Percentiles rank a stretch among this genome's conserved stretches.
Conservation (phyloP, 768 basidiomycete species). For the Trametes cinnabarina region DNA sequence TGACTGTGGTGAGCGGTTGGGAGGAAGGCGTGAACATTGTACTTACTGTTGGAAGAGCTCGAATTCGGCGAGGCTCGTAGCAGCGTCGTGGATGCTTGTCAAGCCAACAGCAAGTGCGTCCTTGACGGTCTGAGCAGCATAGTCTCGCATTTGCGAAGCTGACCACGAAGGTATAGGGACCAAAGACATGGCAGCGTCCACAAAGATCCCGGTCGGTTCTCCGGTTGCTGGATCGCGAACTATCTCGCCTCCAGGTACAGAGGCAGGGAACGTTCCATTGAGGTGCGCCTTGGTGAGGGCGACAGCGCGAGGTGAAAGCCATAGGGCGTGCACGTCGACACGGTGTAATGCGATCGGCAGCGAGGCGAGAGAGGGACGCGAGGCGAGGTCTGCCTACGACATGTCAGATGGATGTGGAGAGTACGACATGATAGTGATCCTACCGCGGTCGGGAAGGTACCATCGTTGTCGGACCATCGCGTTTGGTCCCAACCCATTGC, state of each 20-base stretch:
- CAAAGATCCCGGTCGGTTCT: slow-evolving; percentile 73
- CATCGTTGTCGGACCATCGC: slow-evolving; percentile 50
- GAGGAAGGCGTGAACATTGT: background rate
- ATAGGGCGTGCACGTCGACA: slow-evolving; percentile 82
- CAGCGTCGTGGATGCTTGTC: slow-evolving; percentile 87
- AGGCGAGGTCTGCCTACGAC: slow-evolving; percentile 66
- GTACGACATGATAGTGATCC: slow-evolving; percentile 11
- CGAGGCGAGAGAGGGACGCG: slow-evolving; percentile 62
- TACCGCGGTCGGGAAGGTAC: slow-evolving; percentile 72
- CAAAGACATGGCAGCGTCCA: slow-evolving; percentile 86
- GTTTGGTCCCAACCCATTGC: slow-evolving; percentile 97
- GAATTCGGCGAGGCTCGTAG: slow-evolving; percentile 47
- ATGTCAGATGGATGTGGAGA: background rate
- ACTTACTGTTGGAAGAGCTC: slow-evolving; percentile 65
- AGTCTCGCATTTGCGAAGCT: slow-evolving; percentile 52
- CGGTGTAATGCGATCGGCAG: slow-evolving; percentile 73
- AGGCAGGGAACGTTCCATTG: slow-evolving; percentile 28
- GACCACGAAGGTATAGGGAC: slow-evolving; percentile 66
- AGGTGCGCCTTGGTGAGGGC: slow-evolving; percentile 54
- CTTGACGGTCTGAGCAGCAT: slow-evolving; percentile 58
- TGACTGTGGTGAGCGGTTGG: slow-evolving; percentile 29
- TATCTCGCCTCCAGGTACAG: slow-evolving; percentile 70
- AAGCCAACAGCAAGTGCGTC: slow-evolving; percentile 79
- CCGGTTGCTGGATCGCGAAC: slow-evolving; percentile 54
- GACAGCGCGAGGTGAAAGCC: slow-evolving; percentile 79